Base-by-base conservation (phyloP, 2,329 filamentous ascomycete genomes). In the Sordariomycetes sp. region DNA sequence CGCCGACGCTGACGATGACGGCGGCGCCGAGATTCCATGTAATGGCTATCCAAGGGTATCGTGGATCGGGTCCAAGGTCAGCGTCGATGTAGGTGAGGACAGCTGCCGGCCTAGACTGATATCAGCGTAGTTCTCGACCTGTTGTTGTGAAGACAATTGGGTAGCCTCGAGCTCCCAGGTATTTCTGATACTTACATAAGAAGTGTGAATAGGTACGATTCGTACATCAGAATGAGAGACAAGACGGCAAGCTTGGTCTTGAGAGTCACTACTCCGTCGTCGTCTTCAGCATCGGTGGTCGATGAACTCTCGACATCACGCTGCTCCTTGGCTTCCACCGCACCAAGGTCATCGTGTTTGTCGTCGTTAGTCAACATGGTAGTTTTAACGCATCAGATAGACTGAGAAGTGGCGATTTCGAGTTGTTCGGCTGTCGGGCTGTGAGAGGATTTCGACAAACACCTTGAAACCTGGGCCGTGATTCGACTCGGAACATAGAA, bases 11-110 rank as follows among this genome's bases (percentile, higher is more conserved):
- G n/a, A n/a, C n/a, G n/a, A n/a, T n/a, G 27, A 57, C 48, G 25
- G 54, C 46, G 10, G 50, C 55, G n/a, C 48, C 52, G 7, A 58
- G 47, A 15, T 45, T 50, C 50, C 46, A 53, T 14, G 33, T 50
- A n/a, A 53, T 46, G 14, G 50, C 48, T 15, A 59, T 58, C 55
- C 55, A 59, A 5, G 49, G 44, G 29, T 51, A 54, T 26, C 48
- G 47, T 15, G 46, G 43, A 32, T 50, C 47, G 3, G 53, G 54
- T 8, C 53, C 54, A 6, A 57, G 47, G 17, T 55, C 51, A 9
- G 51, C 47, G 36, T 57, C 51, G 36, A 57, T 57, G 32, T 51
- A 49, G 14, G 49, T 45, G 14, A 56, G 42, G 10, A 54, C 40
- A 3, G 52, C 45, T 8, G 51, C 46, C n/a, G 53, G 53, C 40